Evolutionary conservation across 129 eudicot species (phyloP).

Genomic region (Centella asiatica): DNA sequence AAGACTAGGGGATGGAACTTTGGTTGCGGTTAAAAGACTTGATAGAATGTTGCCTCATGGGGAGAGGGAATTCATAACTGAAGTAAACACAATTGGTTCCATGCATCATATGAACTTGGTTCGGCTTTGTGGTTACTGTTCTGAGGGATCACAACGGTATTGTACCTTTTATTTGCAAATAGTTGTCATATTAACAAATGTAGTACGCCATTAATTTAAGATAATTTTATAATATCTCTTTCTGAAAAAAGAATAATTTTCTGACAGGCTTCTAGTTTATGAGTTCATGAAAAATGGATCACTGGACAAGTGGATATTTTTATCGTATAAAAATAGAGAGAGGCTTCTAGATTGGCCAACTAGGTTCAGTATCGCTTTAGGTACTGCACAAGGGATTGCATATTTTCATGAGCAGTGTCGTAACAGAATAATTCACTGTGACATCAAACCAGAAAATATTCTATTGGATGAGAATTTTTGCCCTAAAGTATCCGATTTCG

Average conservation of each 20-base stretch:
- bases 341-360: conserved; percentile 75
- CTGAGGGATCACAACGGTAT: conserved; percentile 82
- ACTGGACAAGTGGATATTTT: conserved; percentile 86
- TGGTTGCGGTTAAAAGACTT: conserved; percentile 84
- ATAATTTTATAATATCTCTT: not conserved
- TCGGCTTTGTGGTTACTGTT: conserved; percentile 85
- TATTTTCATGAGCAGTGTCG: conserved; percentile 96
- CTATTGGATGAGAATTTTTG: conserved; percentile 70
- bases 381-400: conserved; percentile 92
- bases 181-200: not conserved
- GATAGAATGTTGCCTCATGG: conserved; percentile 87
- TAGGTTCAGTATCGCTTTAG: conserved; percentile 65
- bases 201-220: not conserved
- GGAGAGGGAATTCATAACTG: conserved; percentile 76
- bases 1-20: conserved; percentile 61
- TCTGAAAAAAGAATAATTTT: not conserved
- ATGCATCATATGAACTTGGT: conserved; percentile 99
- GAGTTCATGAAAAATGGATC: conserved; percentile 97
- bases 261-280: conserved; percentile 81
- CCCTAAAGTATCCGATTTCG: conserved; percentile 92
- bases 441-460: conserved; percentile 95
- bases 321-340: conserved; percentile 38
- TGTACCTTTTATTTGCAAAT: not conserved
- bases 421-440: conserved; percentile 88
- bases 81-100: conserved; percentile 86